A percentile compares a stretch with the other conserved stretches of the same genome.
These are phyloP conservation scores for Diplodia mutila DNA, from an alignment of 2,329 filamentous ascomycete genomes.

Conservation along the genomic window DNA sequence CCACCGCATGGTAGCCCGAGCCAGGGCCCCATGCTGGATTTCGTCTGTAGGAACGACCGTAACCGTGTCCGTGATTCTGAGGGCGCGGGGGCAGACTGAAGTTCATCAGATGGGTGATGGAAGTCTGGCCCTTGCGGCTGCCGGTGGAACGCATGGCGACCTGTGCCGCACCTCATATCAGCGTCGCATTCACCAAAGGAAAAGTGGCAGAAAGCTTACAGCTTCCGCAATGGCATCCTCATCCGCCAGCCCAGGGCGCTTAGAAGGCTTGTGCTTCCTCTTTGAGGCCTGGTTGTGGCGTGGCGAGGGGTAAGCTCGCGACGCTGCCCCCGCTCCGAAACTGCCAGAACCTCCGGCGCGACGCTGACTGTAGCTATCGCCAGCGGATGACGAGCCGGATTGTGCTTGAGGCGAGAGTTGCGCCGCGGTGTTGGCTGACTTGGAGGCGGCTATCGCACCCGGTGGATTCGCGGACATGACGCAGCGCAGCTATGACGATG, in stretches of 20 bases:
- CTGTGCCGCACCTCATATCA: conserved; percentile 40
- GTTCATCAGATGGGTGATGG: conserved; percentile 95
- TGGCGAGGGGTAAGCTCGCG: conserved; percentile 53
- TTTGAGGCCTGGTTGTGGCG: conserved; percentile 76
- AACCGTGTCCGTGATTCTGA: conserved; percentile 60
- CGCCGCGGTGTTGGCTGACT: conserved; percentile 42
- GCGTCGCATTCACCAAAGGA: background rate
- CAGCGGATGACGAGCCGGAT: conserved; percentile 47
- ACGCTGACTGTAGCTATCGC: conserved; percentile 49
- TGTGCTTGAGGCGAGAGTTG: conserved; percentile 51
- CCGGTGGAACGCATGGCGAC: conserved; percentile 66
- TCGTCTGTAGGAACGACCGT: conserved; percentile 55
- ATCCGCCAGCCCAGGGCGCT: conserved; percentile 72
- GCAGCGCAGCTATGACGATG: conserved; percentile 24
- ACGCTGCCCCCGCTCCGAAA: conserved; percentile 43
- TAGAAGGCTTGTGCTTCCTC: conserved; percentile 83
- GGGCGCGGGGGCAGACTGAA: conserved; percentile 80
- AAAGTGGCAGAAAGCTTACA: conserved; percentile 54
- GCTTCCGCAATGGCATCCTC: conserved; percentile 87
- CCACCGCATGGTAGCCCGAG: conserved; percentile 84
- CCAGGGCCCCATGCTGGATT: conserved; percentile 83
- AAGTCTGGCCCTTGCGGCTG: conserved; percentile 87
- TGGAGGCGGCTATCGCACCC: conserved; percentile 46
- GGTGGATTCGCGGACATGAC: conserved; percentile 52
- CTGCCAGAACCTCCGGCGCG: conserved; percentile 45